Percentiles rank a stretch among this genome's conserved stretches.
Evolutionary conservation across 768 basidiomycete species (phyloP).

Genomic region (Collybia sordida): DNA sequence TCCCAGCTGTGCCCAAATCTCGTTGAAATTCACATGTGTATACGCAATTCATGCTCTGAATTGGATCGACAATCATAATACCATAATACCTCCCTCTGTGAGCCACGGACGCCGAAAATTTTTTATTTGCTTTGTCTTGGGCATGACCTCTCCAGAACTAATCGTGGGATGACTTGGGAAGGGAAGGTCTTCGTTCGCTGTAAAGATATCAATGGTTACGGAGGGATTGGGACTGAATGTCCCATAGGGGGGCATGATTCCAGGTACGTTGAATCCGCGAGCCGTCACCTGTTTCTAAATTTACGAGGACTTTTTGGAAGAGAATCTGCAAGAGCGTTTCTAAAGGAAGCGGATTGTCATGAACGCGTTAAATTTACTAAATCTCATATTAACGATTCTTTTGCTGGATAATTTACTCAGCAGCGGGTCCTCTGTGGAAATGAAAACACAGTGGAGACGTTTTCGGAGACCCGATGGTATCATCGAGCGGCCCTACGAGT

Average conservation of each 20-base stretch:
- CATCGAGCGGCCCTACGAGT: too few species aligned
- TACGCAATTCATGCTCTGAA: conserved; percentile 37
- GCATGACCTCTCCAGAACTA: conserved; percentile 33
- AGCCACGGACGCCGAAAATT: conserved; percentile 29
- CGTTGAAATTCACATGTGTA: conserved; percentile 23
- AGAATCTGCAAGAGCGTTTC: conserved; percentile 45
- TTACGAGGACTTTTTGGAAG: conserved; percentile 33
- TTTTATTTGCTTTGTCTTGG: too few species aligned
- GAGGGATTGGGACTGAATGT: conserved; percentile 17
- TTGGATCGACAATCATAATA: conserved; percentile 37
- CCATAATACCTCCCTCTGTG: conserved; percentile 30
- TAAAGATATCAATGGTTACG: conserved; percentile 41
- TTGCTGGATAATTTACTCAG: too few species aligned
- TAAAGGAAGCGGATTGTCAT: conserved; percentile 35
- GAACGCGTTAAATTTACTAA: conserved; percentile 42
- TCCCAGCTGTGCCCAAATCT: conserved; percentile 24
- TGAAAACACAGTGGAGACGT: too few species aligned
- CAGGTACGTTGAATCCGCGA: conserved; percentile 49
- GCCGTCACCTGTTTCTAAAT: conserved; percentile 42
- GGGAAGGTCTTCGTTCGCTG: conserved; percentile 35
- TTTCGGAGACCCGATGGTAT: too few species aligned
- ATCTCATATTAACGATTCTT: conserved; percentile 20
- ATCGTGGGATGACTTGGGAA: conserved; percentile 48
- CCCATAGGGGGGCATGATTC: conserved; percentile 46
- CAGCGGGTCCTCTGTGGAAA: too few species aligned